phyloP scores from a whole-genome alignment of 345 rosid species.

The Bruguiera parviflora region DNA sequence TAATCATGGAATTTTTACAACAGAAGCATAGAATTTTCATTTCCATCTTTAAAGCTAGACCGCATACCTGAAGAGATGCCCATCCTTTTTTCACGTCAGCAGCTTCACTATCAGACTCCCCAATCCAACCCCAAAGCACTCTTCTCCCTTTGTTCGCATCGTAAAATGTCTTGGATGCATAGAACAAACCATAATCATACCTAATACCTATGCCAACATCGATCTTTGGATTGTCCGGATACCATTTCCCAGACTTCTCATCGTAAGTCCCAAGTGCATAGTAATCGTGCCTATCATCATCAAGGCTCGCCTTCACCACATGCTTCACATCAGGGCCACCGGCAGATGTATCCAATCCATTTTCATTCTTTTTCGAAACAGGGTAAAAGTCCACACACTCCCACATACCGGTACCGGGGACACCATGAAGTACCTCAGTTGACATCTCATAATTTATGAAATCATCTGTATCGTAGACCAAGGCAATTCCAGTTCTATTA shows the following conservation, averaged over 20 bases:
- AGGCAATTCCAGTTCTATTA: constrained; percentile 60
- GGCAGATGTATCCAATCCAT: constrained; percentile 55
- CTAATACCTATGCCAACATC: constrained; percentile 67
- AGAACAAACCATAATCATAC: constrained; percentile 65
- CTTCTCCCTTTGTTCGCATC: constrained; percentile 50
- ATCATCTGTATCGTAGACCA: constrained; percentile 73
- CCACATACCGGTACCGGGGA: constrained; percentile 87
- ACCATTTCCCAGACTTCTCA: constrained; percentile 42
- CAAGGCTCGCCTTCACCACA: constrained; percentile 59
- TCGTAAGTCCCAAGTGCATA: constrained; percentile 58
- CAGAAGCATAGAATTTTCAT: background rate
- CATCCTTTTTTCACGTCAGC: constrained; percentile 69
- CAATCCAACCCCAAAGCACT: constrained; percentile 73
- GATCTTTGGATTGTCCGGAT: constrained; percentile 47
- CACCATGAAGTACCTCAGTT: constrained; percentile 50
- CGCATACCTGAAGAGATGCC: constrained; percentile 65
- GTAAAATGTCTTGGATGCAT: constrained; percentile 68
- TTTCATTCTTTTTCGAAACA: constrained; percentile 28
- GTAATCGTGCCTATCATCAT: constrained; percentile 59
- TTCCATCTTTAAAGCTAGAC: no score
- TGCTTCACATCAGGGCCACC: constrained; percentile 51
- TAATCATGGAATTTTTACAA: no score
- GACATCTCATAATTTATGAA: constrained; percentile 44
- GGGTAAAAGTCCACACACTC: constrained; percentile 78
- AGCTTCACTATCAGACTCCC: constrained; percentile 58